Evolutionary conservation across 2,329 filamentous ascomycete genomes (phyloP).

Genomic region (Diaporthe ampelina): DNA sequence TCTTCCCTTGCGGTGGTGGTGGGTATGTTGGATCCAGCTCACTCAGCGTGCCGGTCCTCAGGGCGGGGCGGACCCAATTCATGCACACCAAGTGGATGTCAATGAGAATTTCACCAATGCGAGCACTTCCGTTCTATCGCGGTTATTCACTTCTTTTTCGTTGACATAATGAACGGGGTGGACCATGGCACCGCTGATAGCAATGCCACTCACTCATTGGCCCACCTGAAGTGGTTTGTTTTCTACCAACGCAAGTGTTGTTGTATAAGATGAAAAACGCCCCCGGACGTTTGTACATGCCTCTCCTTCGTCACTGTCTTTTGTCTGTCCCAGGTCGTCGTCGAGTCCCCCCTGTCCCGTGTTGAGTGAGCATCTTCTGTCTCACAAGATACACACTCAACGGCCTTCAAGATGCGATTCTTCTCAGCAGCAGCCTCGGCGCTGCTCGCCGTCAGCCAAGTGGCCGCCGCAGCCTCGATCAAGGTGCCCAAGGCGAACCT

Average conservation of each 20-base stretch:
- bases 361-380: conserved; percentile 10
- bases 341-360: background rate
- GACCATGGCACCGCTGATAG: conserved; percentile 2
- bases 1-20: background rate
- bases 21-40: background rate
- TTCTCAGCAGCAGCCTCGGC: conserved; percentile 28
- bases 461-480: conserved; percentile 33
- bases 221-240: background rate
- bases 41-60: background rate
- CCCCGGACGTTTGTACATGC: background rate
- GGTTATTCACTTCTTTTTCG: background rate
- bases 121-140: conserved; percentile 1
- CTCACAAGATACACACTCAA: background rate
- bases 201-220: background rate
- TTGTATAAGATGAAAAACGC: background rate
- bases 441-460: conserved; percentile 38
- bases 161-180: background rate
- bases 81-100: conserved; percentile 17
- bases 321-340: background rate
- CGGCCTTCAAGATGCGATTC: conserved; percentile 37
- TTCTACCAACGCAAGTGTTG: background rate
- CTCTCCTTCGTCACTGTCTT: background rate
- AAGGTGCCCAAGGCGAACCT: conserved; percentile 26
- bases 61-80: conserved; percentile 16
- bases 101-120: background rate